phyloP scores from a whole-genome alignment of 164 flowering plant species.

The Platanus orientalis region DNA sequence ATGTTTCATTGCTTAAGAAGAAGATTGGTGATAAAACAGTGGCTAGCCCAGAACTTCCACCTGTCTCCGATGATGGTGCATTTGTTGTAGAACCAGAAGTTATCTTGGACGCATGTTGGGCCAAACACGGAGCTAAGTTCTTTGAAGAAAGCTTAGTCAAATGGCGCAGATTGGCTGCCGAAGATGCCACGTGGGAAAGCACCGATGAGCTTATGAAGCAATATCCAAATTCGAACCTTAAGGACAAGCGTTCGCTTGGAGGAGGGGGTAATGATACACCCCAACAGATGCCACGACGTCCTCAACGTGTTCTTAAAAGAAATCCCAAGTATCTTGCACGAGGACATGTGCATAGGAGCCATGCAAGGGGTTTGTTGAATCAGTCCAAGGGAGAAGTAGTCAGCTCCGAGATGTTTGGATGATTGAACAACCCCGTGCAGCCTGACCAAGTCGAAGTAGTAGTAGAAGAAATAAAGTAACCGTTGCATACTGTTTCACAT shows the following conservation, averaged over 20 bases:
- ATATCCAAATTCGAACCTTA: not conserved
- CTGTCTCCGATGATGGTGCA: not conserved
- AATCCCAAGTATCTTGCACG: too few species aligned
- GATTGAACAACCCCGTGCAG: too few species aligned
- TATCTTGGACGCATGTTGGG: slow-evolving; percentile 1
- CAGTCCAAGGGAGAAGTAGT: too few species aligned
- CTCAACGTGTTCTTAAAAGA: too few species aligned
- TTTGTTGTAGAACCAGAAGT: not conserved
- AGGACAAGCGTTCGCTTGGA: slow-evolving; percentile 6
- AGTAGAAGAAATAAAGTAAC: too few species aligned
- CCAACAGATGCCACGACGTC: too few species aligned
- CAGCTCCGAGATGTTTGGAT: too few species aligned
- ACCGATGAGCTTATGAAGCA: not conserved
- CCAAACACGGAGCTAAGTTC: not conserved
- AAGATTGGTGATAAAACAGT: not conserved
- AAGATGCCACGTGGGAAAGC: slow-evolving; percentile 7
- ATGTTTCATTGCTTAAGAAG: slow-evolving; percentile 1
- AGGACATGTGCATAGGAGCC: too few species aligned
- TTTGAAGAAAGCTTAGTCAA: not conserved
- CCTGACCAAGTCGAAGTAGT: too few species aligned
- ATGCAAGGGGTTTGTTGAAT: too few species aligned
- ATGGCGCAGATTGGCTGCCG: not conserved
- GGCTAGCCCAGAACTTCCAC: not conserved
- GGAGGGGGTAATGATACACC: too few species aligned
- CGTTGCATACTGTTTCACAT: too few species aligned